Percentiles rank a stretch among this genome's conserved stretches.
phyloP scores from a whole-genome alignment of 139 green algal genomes.

The Coccomyxa sp. region DNA sequence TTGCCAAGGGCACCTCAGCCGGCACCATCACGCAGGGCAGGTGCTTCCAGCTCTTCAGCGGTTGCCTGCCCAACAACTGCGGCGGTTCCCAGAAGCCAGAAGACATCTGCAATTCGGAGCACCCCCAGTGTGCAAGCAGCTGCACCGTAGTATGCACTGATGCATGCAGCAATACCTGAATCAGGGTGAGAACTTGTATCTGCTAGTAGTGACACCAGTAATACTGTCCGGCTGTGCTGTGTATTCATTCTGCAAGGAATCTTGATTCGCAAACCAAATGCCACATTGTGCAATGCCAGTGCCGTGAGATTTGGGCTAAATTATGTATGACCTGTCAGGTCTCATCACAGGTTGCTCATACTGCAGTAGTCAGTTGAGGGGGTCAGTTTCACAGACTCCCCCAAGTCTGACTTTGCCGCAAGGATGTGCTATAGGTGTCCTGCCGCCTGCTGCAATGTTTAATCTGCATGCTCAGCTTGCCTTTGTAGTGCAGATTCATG shows the following conservation, averaged over 20 bases:
- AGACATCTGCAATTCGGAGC: neutral
- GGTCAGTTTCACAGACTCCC: neutral
- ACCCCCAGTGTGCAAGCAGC: neutral
- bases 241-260: neutral
- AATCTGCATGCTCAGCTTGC: neutral
- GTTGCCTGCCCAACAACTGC: neutral
- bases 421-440: neutral
- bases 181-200: neutral
- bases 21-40: neutral
- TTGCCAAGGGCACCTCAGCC: neutral
- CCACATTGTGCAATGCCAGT: neutral
- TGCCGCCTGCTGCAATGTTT: too few species aligned
- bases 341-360: neutral
- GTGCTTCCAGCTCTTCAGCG: neutral
- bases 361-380: neutral
- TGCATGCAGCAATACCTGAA: neutral
- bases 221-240: neutral
- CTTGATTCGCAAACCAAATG: neutral
- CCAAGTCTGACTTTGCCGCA: neutral
- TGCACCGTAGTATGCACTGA: neutral
- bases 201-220: neutral
- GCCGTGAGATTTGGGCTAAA: neutral
- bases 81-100: neutral
- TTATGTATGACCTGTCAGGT: neutral
- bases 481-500: neutral